Base-by-base conservation (phyloP, 306 rosid species). In the Mucuna pruriens region DNA sequence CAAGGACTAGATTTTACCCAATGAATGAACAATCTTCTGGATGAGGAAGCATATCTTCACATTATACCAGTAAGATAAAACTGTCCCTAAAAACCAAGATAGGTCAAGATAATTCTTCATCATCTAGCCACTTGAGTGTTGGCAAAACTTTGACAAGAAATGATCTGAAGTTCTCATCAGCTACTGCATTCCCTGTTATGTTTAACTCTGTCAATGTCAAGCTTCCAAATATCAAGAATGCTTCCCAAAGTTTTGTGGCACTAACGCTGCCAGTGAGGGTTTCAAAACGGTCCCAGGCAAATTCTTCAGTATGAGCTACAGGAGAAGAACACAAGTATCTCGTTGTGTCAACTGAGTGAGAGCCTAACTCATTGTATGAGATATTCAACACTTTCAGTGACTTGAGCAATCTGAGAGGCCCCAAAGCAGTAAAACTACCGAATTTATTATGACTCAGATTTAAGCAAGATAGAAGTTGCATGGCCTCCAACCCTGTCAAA, bases 391-490 rank as follows among this genome's bases (percentile, higher is more conserved):
- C 92, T 80, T 87, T 84, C 10, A 95, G 91, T 19, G 91, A 91
- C 82, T 82, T 88, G 19, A 92, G 60, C 71, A 40, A 77, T 90
- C 89, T 90, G 64, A 93, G 85, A 61, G 97, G 93, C 54, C 65
- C 94, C 84, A 96, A 69, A 36, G 97, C 85, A 77, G 94, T 90
- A 77, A 96, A 84, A 86, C 89, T 90, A 36, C 89, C 25, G 12
- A 96, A 68, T 74, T 88, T 92, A 77, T 96, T 96, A 88, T 89
- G 82, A 79, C 97, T 85, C 87, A 93, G 83, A 84, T 91, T 95
- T 81, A 92, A 87, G 89, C 86, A 76, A 79, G 92, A 87, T 13
- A 93, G 91, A 81, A 93, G 97, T 82, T 91, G 98, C 97, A 95
- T 77, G 52, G 94, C 92, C 86, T 93, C 97, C 92, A 95, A 78